Evolutionary conservation across 257 asterid genomes (phyloP).

Genomic region (Plantago ovata): DNA sequence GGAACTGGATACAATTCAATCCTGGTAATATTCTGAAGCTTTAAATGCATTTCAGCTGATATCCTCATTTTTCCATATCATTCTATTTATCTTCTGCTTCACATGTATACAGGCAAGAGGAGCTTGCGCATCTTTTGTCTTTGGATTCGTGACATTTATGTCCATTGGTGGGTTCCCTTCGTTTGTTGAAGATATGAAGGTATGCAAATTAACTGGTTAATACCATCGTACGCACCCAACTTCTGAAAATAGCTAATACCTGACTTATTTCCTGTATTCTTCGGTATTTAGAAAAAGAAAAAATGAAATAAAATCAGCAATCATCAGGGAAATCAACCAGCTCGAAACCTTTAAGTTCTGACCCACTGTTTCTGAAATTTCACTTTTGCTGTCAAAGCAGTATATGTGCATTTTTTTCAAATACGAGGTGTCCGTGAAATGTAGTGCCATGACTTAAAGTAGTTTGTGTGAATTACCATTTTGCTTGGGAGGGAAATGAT

Average conservation of each 20-base stretch:
- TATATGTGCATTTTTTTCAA: no score
- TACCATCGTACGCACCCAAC: neutral
- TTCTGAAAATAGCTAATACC: neutral
- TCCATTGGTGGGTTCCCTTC: constrained; percentile 99
- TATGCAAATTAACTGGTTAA: constrained; percentile 6
- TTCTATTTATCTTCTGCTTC: neutral
- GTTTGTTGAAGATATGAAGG: constrained; percentile 99
- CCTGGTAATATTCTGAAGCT: constrained; percentile 42
- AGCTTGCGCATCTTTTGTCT: constrained; percentile 94
- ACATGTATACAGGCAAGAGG: constrained; percentile 74
- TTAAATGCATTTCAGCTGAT: neutral
- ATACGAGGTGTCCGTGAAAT: no score
- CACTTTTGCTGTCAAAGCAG: no score
- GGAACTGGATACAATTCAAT: constrained; percentile 91
- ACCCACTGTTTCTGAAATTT: no score
- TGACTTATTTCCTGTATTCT: no score
- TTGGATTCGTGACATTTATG: constrained; percentile 95
- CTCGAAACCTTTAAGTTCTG: no score
- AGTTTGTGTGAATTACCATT: no score
- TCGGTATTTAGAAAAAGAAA: no score
- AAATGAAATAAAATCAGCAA: no score
- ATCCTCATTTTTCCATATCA: neutral
- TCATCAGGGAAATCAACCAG: no score
- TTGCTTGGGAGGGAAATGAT: no score
- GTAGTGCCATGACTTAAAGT: no score